Evolutionary conservation across 148 eudicot genomes (phyloP).

Genomic region (Diospyros kaki): DNA sequence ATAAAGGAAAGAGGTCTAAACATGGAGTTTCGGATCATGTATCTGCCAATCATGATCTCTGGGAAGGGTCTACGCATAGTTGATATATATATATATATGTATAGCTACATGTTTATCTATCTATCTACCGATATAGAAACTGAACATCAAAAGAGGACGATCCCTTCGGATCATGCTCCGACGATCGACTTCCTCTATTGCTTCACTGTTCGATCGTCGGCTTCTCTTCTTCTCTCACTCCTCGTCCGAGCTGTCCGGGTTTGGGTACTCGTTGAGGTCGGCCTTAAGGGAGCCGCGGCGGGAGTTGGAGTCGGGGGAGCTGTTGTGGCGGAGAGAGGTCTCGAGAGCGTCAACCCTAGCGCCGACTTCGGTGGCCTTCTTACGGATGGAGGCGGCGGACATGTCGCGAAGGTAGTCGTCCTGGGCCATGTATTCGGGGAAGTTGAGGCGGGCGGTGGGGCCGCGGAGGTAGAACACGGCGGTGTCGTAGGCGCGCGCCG

Average conservation of each 20-base stretch:
- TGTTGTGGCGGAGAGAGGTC: background rate
- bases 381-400: constrained; percentile 42
- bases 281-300: constrained; percentile 28
- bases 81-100: background rate
- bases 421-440: constrained; percentile 29
- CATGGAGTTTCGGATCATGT: background rate
- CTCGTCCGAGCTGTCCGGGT: constrained; percentile 37
- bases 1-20: background rate
- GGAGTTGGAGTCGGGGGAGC: background rate
- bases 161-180: constrained; percentile 26
- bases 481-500: constrained; percentile 51
- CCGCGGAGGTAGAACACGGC: constrained; percentile 47
- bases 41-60: background rate
- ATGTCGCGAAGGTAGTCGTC: constrained; percentile 24
- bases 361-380: constrained; percentile 49
- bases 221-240: background rate
- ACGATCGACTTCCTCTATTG: background rate
- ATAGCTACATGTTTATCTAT: background rate
- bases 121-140: background rate
- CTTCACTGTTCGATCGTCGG: background rate
- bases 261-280: constrained; percentile 44
- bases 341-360: constrained; percentile 52
- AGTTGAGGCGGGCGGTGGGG: constrained; percentile 41
- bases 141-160: background rate
- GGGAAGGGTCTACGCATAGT: background rate